These are phyloP conservation scores for Dactylellina parvicollis DNA, from an alignment of 2,329 filamentous ascomycete genomes.

Conservation along the genomic window DNA sequence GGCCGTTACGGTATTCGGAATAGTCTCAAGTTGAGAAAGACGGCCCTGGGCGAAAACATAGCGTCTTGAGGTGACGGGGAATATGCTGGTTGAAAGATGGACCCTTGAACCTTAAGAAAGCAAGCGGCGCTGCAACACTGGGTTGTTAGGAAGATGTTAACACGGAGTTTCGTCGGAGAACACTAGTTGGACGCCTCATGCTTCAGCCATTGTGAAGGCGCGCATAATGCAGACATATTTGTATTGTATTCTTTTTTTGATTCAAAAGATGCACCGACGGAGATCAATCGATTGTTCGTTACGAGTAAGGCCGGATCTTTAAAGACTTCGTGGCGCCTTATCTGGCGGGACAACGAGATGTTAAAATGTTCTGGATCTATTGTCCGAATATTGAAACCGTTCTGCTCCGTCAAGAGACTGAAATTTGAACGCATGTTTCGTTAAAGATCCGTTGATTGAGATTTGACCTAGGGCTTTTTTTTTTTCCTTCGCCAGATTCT, in stretches of 20 bases:
- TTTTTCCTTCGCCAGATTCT: background rate
- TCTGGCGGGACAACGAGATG: background rate
- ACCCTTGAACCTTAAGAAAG: background rate
- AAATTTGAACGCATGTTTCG: background rate
- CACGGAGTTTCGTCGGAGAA: background rate
- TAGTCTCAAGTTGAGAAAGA: background rate
- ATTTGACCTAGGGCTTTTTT: too few relatives aligned
- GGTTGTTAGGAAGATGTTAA: background rate
- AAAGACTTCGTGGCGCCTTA: background rate
- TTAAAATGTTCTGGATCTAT: background rate
- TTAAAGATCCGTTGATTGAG: too few relatives aligned
- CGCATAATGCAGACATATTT: too few relatives aligned
- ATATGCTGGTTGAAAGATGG: background rate
- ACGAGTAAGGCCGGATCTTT: background rate
- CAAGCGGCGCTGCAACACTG: constrained; percentile 1
- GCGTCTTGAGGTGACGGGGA: constrained; percentile 6
- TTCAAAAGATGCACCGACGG: background rate
- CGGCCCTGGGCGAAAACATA: background rate
- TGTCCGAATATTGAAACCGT: too few relatives aligned
- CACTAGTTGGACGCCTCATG: constrained; percentile 2
- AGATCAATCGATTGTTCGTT: too few relatives aligned
- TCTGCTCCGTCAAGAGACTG: too few relatives aligned
- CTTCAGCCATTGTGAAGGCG: background rate
- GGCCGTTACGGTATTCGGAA: constrained; percentile 31
- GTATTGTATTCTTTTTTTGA: too few relatives aligned